Base-by-base conservation (phyloP, 208 protist genomes). In the Trypanosomatidae sp. region DNA sequence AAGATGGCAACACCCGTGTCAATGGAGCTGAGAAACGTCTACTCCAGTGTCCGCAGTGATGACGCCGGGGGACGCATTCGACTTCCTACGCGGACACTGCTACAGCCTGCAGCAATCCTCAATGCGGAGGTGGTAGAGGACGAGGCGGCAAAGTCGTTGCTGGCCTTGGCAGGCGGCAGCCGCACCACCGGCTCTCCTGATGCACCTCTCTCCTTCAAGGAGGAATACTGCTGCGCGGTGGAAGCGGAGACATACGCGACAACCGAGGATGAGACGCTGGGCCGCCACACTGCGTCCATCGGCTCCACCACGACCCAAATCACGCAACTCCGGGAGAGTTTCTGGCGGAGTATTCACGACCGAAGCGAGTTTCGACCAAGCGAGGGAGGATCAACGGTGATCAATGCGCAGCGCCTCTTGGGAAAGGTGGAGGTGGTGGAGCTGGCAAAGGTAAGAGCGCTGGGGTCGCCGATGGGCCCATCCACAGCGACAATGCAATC, bases 311-410 rank as follows among this genome's bases (percentile, higher is more conserved):
- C 22, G 25, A 80, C 76, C 22, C 76, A 68, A 33, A 3, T 80
- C 28, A 75, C 69, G 13, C 76, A 76, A 53, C 41, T 68, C 30
- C 71, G 70, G 22, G 70, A 68, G 19, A 80, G 76, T 41, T 76
- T 69, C 39, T 76, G 70, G 76, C 52, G 55, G 52, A 80, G 76
- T 58, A 9, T 62, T 46, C 47, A 72, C 58, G 76, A 80, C 30
- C 70, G 53, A 0, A 62, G 28, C 4, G 70, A 76, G 1, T 8
- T 19, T 0, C 66, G 22, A 33, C 46, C 5, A 50, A 7, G 41
- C 44, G 64, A 68, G n/a, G 64, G 44, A 5, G 64, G 44, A 36
- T 30, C 46, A 17, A 9, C 46, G 22, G 25, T 50, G 43, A 25
- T 6, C 1, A 66, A 30, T 52, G 62, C 9, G 25, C 62, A 33